Percentiles rank a stretch among this genome's conserved stretches.
phyloP scores from a whole-genome alignment of 441 rosid genomes.

The Syzygium malaccense region DNA sequence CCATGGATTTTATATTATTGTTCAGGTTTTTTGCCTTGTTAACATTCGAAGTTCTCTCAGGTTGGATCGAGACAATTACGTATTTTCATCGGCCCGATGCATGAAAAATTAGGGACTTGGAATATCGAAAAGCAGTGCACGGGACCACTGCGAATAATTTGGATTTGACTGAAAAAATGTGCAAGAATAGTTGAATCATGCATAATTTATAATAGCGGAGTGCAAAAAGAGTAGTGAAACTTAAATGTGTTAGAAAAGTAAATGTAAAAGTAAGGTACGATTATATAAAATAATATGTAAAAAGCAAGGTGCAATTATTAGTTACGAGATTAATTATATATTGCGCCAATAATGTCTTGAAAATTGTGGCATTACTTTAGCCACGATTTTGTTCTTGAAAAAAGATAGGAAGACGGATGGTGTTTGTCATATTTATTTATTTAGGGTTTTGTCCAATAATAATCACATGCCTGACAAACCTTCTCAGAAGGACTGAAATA shows the following conservation, averaged over 20 bases:
- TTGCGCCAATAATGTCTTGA: not conserved
- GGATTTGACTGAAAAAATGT: accelerated
- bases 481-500: not conserved
- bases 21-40: not conserved
- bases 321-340: not conserved
- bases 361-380: not conserved
- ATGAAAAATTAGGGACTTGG: not conserved
- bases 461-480: not conserved
- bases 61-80: accelerated
- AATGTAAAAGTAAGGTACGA: not conserved
- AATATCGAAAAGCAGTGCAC: not conserved
- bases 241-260: not conserved
- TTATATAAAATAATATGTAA: not conserved
- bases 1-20: not conserved
- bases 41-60: not conserved
- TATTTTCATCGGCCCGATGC: accelerated
- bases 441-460: not conserved
- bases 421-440: not conserved
- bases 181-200: not conserved
- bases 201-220: not conserved
- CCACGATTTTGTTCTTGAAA: not conserved
- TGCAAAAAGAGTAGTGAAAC: not conserved
- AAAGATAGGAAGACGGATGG: not conserved
- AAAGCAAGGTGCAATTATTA: not conserved
- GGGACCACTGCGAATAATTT: not conserved